Evolutionary conservation across 441 rosid genomes (phyloP), one percentile per base, ranked within the genome.

Genomic region (Theobroma grandiflorum): DNA sequence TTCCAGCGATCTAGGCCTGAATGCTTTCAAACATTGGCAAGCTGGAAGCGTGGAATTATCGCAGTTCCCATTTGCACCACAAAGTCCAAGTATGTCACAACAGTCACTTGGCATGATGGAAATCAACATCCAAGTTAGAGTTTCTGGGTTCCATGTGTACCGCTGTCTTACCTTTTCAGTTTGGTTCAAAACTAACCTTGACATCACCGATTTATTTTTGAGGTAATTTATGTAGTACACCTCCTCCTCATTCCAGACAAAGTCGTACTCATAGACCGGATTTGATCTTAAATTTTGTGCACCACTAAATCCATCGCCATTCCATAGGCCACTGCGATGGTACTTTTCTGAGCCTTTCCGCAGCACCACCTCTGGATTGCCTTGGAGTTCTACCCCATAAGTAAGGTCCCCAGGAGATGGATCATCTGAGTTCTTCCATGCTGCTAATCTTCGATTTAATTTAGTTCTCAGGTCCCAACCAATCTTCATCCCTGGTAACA

Each of bases 351-450:
- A 57, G 45, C 90, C 90, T 42, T 79, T 83, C 86, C 87, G 66
- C 11, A 88, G 80, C 14, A 82, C 37, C 18, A 49, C 0, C 68
- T 87, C 83, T 4, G 89, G 89, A 58, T 64, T 71, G 20, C 62
- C 77, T 12, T 78, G 72, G 9, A 31, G 75, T 33, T 75, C 80
- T n/a, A 85, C 8, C 4, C 80, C 83, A 84, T 81, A 85, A 26
- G 69, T 80, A 9, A 88, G 84, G 47, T 79, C 88, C 22, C 88
- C 83, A 0, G 82, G 63, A 55, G 91, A 85, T 70, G 91, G 89
- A 67, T 88, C 89, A 37, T 63, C 76, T 11, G 74, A 26, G 77
- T 65, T 83, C 71, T 83, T 88, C 89, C 87, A 88, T 6, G 89
- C 82, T 12, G 83, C 12, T 7, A 88, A 50, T 31, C 61, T 72